Percentiles rank a stretch among this genome's conserved stretches.
These are phyloP conservation scores for Aspergillus sp. DNA, from an alignment of 2,329 filamentous ascomycete species.

Conservation along the genomic window DNA sequence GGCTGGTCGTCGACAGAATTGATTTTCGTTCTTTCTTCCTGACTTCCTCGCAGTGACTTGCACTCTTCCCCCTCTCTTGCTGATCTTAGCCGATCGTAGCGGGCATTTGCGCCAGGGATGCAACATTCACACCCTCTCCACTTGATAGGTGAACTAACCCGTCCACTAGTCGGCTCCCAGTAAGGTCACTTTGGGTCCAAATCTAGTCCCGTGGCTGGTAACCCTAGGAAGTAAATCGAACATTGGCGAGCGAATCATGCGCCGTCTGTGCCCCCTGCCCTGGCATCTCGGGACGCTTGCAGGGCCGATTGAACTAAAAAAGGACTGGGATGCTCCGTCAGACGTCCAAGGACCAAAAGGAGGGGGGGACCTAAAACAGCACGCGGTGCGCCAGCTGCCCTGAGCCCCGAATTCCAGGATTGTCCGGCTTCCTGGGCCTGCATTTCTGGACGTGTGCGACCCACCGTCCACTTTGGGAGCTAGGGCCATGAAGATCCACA, in stretches of 20 bases:
- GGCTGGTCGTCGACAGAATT: not conserved
- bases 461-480: slow-evolving; percentile 6
- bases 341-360: not conserved
- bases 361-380: slow-evolving; percentile 5
- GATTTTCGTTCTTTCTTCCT: not conserved
- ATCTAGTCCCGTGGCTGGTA: not conserved
- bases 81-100: slow-evolving; percentile 16
- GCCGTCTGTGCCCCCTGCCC: not conserved
- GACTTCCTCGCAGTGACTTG: not conserved
- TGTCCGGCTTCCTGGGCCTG: not conserved
- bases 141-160: not conserved
- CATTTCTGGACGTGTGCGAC: not conserved
- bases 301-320: slow-evolving; percentile 2
- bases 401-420: slow-evolving; percentile 9
- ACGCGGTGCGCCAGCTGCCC: slow-evolving; percentile 13
- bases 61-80: not conserved
- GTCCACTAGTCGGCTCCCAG: not conserved
- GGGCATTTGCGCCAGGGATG: slow-evolving; percentile 14
- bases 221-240: slow-evolving; percentile 1
- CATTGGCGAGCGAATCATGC: not conserved
- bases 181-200: not conserved
- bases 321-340: not conserved
- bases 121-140: not conserved
- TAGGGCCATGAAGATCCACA: slow-evolving; percentile 12
- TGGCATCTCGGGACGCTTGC: slow-evolving; percentile 6